phyloP scores from a whole-genome alignment of 164 flowering plant species.

The Hamamelis virginiana region DNA sequence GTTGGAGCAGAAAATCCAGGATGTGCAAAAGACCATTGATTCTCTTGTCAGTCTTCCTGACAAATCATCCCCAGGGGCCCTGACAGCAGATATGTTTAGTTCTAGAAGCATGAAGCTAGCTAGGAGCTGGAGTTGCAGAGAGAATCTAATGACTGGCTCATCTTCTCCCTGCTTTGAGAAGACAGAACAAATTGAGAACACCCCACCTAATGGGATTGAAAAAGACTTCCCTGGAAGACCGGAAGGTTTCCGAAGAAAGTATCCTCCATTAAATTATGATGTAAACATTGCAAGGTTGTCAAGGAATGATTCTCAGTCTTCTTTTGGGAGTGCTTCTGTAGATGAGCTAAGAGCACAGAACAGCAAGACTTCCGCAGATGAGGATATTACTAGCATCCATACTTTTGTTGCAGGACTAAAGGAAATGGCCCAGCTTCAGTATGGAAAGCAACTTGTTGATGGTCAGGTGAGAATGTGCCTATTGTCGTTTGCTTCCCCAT shows the following conservation, averaged over 20 bases:
- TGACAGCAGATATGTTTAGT: constrained; percentile 19
- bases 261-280: constrained; percentile 30
- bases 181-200: constrained; percentile 28
- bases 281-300: constrained; percentile 23
- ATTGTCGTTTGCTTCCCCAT: background rate
- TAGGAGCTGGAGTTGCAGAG: constrained; percentile 46
- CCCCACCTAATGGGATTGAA: constrained; percentile 48
- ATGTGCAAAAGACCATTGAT: constrained; percentile 36
- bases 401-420: constrained; percentile 78
- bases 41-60: constrained; percentile 36
- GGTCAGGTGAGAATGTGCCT: constrained; percentile 48
- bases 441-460: constrained; percentile 49
- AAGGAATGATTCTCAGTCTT: constrained; percentile 50
- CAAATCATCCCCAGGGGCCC: constrained; percentile 21
- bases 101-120: constrained; percentile 28
- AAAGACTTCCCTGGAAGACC: constrained; percentile 55
- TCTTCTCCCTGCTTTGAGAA: constrained; percentile 31
- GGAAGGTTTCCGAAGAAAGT: constrained; percentile 25
- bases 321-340: constrained; percentile 36
- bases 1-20: constrained; percentile 33
- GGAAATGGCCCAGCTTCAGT: constrained; percentile 70
- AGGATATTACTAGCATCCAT: constrained; percentile 73
- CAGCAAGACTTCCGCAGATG: constrained; percentile 39
- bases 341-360: constrained; percentile 29
- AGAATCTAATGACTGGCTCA: constrained; percentile 24